phyloP scores from a whole-genome alignment of 805 yeast genomes.

The Kodamaea restingae region DNA sequence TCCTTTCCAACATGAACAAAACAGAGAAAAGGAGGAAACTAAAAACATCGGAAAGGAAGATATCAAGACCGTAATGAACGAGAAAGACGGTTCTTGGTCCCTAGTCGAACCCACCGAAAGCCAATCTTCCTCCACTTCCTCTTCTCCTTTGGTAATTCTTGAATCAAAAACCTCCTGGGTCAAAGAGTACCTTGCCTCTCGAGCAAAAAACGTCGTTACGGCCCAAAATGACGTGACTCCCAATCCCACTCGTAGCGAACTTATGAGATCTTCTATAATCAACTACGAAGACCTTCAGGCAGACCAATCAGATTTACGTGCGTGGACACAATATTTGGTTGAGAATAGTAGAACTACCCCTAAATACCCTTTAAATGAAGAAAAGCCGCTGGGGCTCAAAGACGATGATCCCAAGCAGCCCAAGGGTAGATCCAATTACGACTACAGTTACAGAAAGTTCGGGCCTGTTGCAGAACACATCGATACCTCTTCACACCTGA shows the following conservation, averaged over 20 bases:
- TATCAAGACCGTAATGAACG: too few relatives aligned
- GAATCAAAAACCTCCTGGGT: constrained; percentile 21
- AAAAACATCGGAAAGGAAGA: too few relatives aligned
- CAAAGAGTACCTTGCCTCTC: constrained; percentile 20
- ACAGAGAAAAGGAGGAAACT: too few relatives aligned
- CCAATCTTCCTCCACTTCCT: background rate
- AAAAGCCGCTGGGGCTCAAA: background rate
- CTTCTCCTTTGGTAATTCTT: constrained; percentile 4
- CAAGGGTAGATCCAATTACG: constrained; percentile 4
- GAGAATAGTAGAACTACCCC: constrained; percentile 10
- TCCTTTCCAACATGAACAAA: background rate
- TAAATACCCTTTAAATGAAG: background rate
- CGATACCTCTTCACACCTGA: constrained; percentile 4
- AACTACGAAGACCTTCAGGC: constrained; percentile 25
- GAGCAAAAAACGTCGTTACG: constrained; percentile 3
- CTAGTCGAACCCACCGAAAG: too few relatives aligned
- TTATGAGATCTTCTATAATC: constrained; percentile 15
- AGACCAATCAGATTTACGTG: constrained; percentile 21
- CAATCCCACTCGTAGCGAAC: background rate
- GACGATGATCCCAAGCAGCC: constrained; percentile 5
- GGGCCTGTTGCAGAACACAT: constrained; percentile 9
- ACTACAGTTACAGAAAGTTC: constrained; percentile 16
- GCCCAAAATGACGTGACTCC: constrained; percentile 5
- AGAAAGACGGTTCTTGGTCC: too few relatives aligned
- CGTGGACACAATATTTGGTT: constrained; percentile 21